These are phyloP conservation scores for Dothidotthia symphoricarpi DNA, from an alignment of 2,329 filamentous ascomycete species.

Conservation along the genomic window DNA sequence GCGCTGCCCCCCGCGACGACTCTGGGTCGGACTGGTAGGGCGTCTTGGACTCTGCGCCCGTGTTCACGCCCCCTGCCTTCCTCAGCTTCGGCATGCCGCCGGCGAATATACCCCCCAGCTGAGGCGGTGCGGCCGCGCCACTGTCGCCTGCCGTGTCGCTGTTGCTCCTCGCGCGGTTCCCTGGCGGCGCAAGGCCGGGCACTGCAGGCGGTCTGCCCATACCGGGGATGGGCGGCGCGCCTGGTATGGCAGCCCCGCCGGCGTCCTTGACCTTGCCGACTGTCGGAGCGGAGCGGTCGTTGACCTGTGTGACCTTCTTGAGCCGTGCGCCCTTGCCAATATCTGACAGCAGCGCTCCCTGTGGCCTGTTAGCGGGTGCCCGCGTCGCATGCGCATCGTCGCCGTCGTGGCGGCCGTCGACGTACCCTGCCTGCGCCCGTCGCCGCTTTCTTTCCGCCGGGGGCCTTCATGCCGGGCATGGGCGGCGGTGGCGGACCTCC, in stretches of 20 bases:
- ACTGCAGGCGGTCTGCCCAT: conserved; percentile 50
- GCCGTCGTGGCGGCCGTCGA: too few species aligned
- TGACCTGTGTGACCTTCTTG: conserved; percentile 79
- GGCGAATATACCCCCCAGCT: conserved; percentile 83
- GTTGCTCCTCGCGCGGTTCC: conserved; percentile 69
- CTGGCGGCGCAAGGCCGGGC: conserved; percentile 68
- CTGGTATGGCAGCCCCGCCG: conserved; percentile 63
- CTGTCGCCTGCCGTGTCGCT: conserved; percentile 62
- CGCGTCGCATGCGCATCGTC: too few species aligned
- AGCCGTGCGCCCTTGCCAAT: conserved; percentile 78
- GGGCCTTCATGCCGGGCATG: conserved; percentile 38
- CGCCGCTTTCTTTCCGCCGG: conserved; percentile 32
- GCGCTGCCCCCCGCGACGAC: conserved; percentile 51
- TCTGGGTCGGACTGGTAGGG: conserved; percentile 83
- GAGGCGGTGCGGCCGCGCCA: conserved; percentile 55
- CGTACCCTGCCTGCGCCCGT: conserved; percentile 39
- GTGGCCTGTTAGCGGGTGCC: conserved; percentile 26
- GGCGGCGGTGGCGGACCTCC: conserved; percentile 40
- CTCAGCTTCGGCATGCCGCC: conserved; percentile 94
- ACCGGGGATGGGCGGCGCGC: conserved; percentile 78
- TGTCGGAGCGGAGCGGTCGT: conserved; percentile 83
- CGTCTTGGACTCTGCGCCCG: conserved; percentile 61
- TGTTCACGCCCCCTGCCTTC: conserved; percentile 69
- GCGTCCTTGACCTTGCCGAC: conserved; percentile 59
- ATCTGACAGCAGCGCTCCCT: conserved; percentile 85